Conservation (phyloP, 306 rosid species). For the Dicorynia guianensis region DNA sequence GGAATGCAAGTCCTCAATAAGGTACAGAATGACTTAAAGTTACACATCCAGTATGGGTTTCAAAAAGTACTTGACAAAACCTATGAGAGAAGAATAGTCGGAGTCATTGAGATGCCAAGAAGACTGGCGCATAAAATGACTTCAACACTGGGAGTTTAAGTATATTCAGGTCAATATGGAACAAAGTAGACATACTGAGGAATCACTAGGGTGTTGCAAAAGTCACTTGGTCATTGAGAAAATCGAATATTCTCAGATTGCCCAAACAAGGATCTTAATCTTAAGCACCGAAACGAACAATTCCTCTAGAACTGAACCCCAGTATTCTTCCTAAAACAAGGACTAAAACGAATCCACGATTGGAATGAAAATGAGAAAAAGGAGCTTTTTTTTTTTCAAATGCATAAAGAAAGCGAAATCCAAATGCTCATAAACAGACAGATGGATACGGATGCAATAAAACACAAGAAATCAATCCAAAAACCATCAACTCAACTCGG, state of each 20-base stretch:
- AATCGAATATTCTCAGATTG: conserved; percentile 7
- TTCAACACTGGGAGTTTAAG: not conserved
- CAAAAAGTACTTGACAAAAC: not conserved
- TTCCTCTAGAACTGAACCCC: not conserved
- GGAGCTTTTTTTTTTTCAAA: no score
- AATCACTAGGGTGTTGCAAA: conserved; percentile 13
- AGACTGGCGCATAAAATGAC: conserved; percentile 5
- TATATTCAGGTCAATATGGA: not conserved
- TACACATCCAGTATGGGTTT: not conserved
- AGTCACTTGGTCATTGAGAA: not conserved
- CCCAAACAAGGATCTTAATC: conserved; percentile 15
- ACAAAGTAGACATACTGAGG: conserved; percentile 6
- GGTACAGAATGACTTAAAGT: not conserved
- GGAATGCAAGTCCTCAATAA: not conserved
- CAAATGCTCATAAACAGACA: not conserved
- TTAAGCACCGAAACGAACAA: not conserved
- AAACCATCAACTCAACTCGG: not conserved
- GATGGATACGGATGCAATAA: conserved; percentile 21
- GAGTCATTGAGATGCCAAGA: not conserved
- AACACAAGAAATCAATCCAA: not conserved
- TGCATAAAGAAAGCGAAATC: not conserved
- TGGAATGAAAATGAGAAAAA: not conserved
- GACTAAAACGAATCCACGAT: not conserved
- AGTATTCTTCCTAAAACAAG: conserved; percentile 8
- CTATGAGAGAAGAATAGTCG: not conserved